Evolutionary conservation across 164 flowering plant genomes (phyloP), one percentile per base, ranked within the genome.

Genomic region (Buxus sempervirens): DNA sequence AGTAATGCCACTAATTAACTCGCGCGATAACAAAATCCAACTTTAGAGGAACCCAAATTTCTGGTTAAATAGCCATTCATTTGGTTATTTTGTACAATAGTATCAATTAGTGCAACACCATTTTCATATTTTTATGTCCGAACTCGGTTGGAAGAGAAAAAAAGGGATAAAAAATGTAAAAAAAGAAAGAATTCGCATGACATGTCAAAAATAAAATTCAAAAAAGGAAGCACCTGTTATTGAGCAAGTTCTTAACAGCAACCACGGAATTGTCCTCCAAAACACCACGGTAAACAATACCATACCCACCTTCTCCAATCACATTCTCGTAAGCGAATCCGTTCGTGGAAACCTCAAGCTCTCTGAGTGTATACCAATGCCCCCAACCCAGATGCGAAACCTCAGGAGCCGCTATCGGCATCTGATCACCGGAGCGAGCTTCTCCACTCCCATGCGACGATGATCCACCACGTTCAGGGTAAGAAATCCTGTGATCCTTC

Each of bases 341-440:
- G 71, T 83, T 79, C 3, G 93, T 85, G 0, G 93, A 54, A 16
- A 25, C 80, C 77, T 88, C 88, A 66, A 88, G 89, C 83, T 88
- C 93, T 66, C 89, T 81, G 25, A 88, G 76, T 5, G 86, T 88
- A 60, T 86, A 88, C 90, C 93, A 86, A 56, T 85, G 90, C 0
- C 93, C 93, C 93, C 93, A 88, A 0, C 90, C 93, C 77, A 88
- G 75, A 77, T 88, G 93, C 0, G 93, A 88, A 15, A 88, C 90
- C 71, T 81, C 93, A 27, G 88, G 88, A 49, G 49, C 80, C n/a
- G 69, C 64, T 9, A 72, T 62, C 13, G 64, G 49, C 63, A 22
- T 59, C 79, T 76, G 86, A 38, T 81, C 85, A 23, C 74, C 76
- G 38, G 83, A 74, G 62, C 82, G 72, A 48, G 71, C 63, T 70